Percentiles rank a stretch among this genome's conserved stretches.
Conservation (phyloP, 805 yeast genomes). For the Torulaspora indica region DNA sequence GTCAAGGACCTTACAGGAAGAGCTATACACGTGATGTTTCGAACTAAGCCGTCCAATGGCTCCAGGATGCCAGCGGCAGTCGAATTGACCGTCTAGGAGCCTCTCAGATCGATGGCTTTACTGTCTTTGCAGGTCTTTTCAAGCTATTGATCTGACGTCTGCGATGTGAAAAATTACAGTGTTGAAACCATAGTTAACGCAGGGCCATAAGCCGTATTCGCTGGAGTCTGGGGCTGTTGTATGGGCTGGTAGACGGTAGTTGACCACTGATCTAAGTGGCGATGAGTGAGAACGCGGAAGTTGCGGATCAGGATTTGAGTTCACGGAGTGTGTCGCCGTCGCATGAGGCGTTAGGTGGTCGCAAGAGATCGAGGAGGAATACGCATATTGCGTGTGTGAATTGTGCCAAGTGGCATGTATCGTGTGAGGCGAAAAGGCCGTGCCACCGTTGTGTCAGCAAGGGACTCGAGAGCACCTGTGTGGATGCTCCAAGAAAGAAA, state of each 20-base stretch:
- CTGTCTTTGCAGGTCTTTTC: too few species aligned
- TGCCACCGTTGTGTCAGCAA: conserved; percentile 72
- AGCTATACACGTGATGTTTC: conserved; percentile 1
- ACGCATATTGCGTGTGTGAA: conserved; percentile 85
- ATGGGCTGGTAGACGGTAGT: not conserved
- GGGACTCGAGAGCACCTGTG: conserved; percentile 65
- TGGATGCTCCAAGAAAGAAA: conserved; percentile 83
- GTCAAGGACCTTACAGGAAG: not conserved
- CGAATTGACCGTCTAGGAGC: too few species aligned
- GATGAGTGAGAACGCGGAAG: conserved; percentile 1
- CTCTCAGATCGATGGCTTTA: too few species aligned
- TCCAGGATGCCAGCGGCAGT: too few species aligned
- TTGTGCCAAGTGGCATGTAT: conserved; percentile 86
- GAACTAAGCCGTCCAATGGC: too few species aligned
- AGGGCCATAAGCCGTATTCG: too few species aligned
- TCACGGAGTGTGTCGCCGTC: conserved; percentile 3
- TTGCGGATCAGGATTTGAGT: not conserved
- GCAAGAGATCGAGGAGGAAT: conserved; percentile 38
- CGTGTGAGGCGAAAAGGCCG: conserved; percentile 81
- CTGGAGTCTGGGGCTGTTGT: too few species aligned
- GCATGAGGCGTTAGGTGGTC: not conserved
- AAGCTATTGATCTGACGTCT: too few species aligned
- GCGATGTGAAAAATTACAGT: not conserved
- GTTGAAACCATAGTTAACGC: too few species aligned
- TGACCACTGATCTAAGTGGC: conserved; percentile 1